Conservation (phyloP, 345 rosid genomes). For the Physaria fendleri region DNA sequence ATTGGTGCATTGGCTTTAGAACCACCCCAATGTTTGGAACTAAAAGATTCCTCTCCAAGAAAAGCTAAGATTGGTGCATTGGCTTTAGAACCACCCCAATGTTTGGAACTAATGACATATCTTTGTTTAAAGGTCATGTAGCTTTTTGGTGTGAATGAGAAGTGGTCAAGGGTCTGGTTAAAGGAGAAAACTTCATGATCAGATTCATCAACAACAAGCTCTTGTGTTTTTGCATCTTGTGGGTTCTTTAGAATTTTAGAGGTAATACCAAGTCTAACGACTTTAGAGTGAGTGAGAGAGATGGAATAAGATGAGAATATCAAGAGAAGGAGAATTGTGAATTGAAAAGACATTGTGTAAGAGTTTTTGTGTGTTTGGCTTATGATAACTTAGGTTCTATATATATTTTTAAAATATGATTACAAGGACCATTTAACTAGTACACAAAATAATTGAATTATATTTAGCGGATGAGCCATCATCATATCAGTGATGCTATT, state of each 20-base stretch:
- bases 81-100: constrained; percentile 45
- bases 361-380: too few relatives aligned
- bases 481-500: too few relatives aligned
- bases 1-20: too few relatives aligned
- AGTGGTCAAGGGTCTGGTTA: constrained; percentile 50
- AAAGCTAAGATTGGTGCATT: constrained; percentile 44
- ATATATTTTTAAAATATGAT: too few relatives aligned
- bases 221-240: not conserved
- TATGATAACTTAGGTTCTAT: too few relatives aligned
- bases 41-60: constrained; percentile 43
- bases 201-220: not conserved
- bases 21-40: too few relatives aligned
- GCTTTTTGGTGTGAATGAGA: constrained; percentile 46
- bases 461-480: too few relatives aligned
- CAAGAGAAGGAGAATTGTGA: not conserved
- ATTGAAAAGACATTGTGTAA: constrained; percentile 14
- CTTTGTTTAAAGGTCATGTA: constrained; percentile 46
- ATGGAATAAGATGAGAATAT: constrained; percentile 16
- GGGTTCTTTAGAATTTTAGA: not conserved
- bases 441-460: too few relatives aligned
- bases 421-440: too few relatives aligned
- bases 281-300: constrained; percentile 19
- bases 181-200: constrained; percentile 28
- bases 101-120: constrained; percentile 35
- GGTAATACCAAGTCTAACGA: constrained; percentile 4